Evolutionary conservation across 805 yeast genomes (phyloP).

Genomic region (Cyberlindnera veronae): DNA sequence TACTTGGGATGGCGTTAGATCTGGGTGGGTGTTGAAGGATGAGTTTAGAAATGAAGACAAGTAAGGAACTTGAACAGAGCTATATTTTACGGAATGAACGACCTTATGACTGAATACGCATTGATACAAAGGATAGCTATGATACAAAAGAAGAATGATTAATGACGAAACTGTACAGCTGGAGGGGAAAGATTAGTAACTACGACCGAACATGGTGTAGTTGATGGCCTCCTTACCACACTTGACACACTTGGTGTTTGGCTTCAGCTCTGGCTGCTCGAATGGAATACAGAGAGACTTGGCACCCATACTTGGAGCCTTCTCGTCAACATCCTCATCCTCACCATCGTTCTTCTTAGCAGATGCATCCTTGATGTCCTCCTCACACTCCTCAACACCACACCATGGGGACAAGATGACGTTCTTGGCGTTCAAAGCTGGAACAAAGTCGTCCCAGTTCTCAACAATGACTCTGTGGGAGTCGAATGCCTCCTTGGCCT

Average conservation of each 20-base stretch:
- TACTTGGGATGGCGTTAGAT: conserved; percentile 52
- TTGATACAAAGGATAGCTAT: conserved; percentile 1
- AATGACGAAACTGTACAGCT: background rate
- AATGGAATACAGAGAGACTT: conserved; percentile 96
- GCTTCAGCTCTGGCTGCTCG: conserved; percentile 79
- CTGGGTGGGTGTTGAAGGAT: conserved; percentile 64
- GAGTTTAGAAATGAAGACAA: conserved; percentile 36
- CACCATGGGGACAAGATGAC: conserved; percentile 96
- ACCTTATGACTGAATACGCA: background rate
- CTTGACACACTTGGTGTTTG: conserved; percentile 80
- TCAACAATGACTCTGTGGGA: conserved; percentile 77
- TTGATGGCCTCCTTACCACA: conserved; percentile 74
- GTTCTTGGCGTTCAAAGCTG: conserved; percentile 86
- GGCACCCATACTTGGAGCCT: conserved; percentile 99
- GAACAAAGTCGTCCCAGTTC: conserved; percentile 90
- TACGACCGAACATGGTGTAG: conserved; percentile 96
- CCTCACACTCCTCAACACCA: conserved; percentile 92
- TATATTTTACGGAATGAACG: too few species aligned
- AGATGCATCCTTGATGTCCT: conserved; percentile 89
- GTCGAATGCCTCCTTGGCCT: conserved; percentile 82
- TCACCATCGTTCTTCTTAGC: conserved; percentile 75
- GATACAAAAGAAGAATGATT: conserved; percentile 1
- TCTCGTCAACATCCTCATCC: conserved; percentile 88
- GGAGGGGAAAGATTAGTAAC: conserved; percentile 50
- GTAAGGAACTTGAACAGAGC: too few species aligned